Evolutionary conservation across 2,329 filamentous ascomycete species (phyloP).

Genomic region (Ascochyta pisi): DNA sequence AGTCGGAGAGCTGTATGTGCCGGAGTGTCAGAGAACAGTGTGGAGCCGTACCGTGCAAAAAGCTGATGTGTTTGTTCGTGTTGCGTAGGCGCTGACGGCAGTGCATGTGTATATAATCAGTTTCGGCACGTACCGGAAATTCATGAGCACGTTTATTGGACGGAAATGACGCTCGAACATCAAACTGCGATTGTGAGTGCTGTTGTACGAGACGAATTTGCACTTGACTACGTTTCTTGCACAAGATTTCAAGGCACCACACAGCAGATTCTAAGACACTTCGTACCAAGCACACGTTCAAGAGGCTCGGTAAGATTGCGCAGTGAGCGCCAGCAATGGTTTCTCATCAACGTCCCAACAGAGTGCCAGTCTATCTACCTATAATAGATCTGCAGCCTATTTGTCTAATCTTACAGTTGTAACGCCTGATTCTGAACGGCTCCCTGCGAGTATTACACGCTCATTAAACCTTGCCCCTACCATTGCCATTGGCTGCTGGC

Average conservation of each 20-base stretch:
- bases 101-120: neutral
- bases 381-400: neutral
- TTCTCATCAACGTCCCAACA: neutral
- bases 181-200: neutral
- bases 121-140: neutral
- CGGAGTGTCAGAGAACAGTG: neutral
- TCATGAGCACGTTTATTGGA: slow-evolving; percentile 1
- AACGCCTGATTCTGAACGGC: neutral
- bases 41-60: too few species aligned
- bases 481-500: slow-evolving; percentile 18
- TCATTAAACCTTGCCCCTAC: slow-evolving; percentile 23
- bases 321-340: slow-evolving; percentile 4
- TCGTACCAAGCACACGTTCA: neutral
- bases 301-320: neutral
- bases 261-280: neutral
- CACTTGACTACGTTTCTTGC: neutral
- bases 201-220: slow-evolving; percentile 2
- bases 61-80: neutral
- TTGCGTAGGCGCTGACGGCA: neutral
- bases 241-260: neutral
- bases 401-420: neutral
- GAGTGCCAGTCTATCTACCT: neutral
- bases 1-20: neutral
- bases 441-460: neutral
- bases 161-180: neutral